phyloP scores from a whole-genome alignment of 1,284 basidiomycete genomes.

The Puccinia novopanici region DNA sequence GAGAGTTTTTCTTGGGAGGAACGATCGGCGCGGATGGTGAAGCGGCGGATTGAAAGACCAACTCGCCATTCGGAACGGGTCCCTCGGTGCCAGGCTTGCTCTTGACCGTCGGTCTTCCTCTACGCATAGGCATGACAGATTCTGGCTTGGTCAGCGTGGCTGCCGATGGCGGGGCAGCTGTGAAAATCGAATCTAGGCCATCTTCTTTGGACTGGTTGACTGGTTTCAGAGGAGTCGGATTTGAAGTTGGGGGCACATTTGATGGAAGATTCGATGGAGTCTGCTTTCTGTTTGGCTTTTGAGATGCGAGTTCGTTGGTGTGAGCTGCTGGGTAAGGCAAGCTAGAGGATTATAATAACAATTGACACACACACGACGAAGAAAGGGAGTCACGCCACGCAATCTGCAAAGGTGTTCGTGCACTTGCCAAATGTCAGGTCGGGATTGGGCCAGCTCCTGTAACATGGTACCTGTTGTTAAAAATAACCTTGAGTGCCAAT shows the following conservation, averaged over 20 bases:
- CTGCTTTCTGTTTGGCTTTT: slow-evolving; percentile 6
- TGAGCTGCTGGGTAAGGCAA: not conserved
- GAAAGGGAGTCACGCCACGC: slow-evolving; percentile 53
- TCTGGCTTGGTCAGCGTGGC: slow-evolving; percentile 48
- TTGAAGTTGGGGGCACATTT: slow-evolving; percentile 10
- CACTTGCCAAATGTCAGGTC: slow-evolving; percentile 57
- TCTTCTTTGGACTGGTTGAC: slow-evolving; percentile 24
- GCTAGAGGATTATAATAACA: not conserved
- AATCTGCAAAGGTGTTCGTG: slow-evolving; percentile 57
- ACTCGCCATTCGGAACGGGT: not conserved
- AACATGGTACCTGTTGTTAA: slow-evolving; percentile 53
- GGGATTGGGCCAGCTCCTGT: slow-evolving; percentile 53
- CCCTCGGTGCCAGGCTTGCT: not conserved
- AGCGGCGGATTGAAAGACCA: not conserved
- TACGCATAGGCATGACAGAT: slow-evolving; percentile 59
- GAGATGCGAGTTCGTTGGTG: not conserved
- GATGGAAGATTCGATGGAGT: not conserved
- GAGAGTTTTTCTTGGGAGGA: slow-evolving; percentile 7
- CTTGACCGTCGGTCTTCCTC: slow-evolving; percentile 57
- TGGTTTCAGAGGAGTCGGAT: slow-evolving; percentile 28
- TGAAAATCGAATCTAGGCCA: slow-evolving; percentile 44
- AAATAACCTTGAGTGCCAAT: not conserved
- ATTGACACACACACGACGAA: slow-evolving; percentile 51
- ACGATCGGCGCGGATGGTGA: not conserved
- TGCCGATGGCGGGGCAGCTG: slow-evolving; percentile 3